Conservation (phyloP, 306 rosid species). For the Purshia tridentata region DNA sequence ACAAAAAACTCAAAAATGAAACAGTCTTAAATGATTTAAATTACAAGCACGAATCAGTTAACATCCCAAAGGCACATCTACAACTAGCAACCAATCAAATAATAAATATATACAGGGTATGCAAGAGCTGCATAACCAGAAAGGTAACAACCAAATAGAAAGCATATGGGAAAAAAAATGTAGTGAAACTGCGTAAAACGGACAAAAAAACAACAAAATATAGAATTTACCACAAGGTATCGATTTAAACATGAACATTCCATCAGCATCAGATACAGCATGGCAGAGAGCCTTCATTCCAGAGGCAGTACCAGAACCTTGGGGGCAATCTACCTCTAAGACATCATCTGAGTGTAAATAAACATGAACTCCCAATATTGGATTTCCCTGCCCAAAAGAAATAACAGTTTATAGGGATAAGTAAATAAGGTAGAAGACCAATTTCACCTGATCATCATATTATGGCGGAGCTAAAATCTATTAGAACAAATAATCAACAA, state of each 20-base stretch:
- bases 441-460: not conserved
- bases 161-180: not conserved
- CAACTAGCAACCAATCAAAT: not conserved
- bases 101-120: not conserved
- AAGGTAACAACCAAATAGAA: not conserved
- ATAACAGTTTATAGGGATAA: conserved; percentile 11
- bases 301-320: conserved; percentile 72
- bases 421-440: not conserved
- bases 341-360: conserved; percentile 85
- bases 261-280: conserved; percentile 82
- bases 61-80: not conserved
- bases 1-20: not conserved
- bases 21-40: not conserved
- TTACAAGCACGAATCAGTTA: not conserved
- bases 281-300: conserved; percentile 73
- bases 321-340: conserved; percentile 78
- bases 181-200: not conserved
- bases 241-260: conserved; percentile 73
- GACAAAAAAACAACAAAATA: conserved; percentile 8
- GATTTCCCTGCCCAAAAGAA: conserved; percentile 70
- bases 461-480: not conserved
- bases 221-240: conserved; percentile 81
- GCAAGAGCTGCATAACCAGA: not conserved
- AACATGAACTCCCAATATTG: conserved; percentile 87
- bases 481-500: not conserved